A percentile compares a stretch with the other conserved stretches of the same genome.
Conservation (phyloP, 192 early-diverging fungal genomes). For the Rhizophlyctis rosea region DNA sequence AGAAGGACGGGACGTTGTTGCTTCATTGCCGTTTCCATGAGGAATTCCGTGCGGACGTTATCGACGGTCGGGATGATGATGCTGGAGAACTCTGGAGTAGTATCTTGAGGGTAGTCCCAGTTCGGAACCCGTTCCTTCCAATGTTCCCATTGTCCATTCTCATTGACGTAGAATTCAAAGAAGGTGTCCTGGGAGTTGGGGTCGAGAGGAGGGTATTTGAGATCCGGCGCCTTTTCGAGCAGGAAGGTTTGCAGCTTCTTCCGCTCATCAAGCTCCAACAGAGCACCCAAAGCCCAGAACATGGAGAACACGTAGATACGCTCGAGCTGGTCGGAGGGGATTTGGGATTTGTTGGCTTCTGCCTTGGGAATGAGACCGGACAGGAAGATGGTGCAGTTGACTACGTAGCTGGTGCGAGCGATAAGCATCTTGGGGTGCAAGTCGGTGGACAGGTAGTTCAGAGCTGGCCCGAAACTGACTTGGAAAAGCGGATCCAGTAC, state of each 20-base stretch:
- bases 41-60: slow-evolving; percentile 59
- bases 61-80: slow-evolving; percentile 67
- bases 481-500: slow-evolving; percentile 58
- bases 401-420: slow-evolving; percentile 46
- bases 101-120: slow-evolving; percentile 56
- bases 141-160: slow-evolving; percentile 57
- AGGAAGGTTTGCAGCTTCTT: slow-evolving; percentile 60
- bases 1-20: slow-evolving; percentile 56
- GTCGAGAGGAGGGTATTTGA: slow-evolving; percentile 58
- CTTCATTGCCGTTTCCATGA: slow-evolving; percentile 57
- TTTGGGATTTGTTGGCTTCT: slow-evolving; percentile 52
- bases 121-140: slow-evolving; percentile 55
- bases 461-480: slow-evolving; percentile 40
- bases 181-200: slow-evolving; percentile 51
- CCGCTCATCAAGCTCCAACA: slow-evolving; percentile 62
- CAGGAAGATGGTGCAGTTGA: slow-evolving; percentile 50
- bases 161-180: slow-evolving; percentile 61
- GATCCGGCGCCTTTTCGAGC: slow-evolving; percentile 46
- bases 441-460: slow-evolving; percentile 44
- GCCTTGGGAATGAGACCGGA: slow-evolving; percentile 57
- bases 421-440: slow-evolving; percentile 62
- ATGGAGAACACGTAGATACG: slow-evolving; percentile 57
- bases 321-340: slow-evolving; percentile 50
- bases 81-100: slow-evolving; percentile 60
- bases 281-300: slow-evolving; percentile 56